Evolutionary conservation across 129 eudicot genomes (phyloP).

Genomic region (Pseudognaphalium luteoalbum): DNA sequence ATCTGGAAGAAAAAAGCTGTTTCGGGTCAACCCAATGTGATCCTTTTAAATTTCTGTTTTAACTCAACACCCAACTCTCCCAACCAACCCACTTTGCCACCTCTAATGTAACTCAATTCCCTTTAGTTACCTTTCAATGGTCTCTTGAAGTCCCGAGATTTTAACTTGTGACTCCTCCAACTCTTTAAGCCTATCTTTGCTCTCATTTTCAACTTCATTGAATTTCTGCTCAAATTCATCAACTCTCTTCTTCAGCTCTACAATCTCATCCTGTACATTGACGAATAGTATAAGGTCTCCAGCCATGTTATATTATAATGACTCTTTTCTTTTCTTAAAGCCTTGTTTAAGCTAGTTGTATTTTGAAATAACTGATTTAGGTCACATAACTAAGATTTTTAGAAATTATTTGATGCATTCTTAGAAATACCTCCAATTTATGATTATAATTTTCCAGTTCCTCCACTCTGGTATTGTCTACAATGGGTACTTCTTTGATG

Average conservation of each 20-base stretch:
- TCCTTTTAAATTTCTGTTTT: background rate
- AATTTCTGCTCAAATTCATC: constrained; percentile 66
- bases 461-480: constrained; percentile 73
- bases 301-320: background rate
- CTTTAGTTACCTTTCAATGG: constrained; percentile 64
- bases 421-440: constrained; percentile 63
- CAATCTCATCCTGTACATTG: constrained; percentile 61
- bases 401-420: background rate
- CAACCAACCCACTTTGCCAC: background rate
- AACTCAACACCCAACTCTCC: background rate
- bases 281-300: constrained; percentile 17
- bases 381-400: background rate
- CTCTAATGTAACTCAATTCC: background rate
- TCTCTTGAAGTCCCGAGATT: constrained; percentile 66
- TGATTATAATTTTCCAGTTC: constrained; percentile 62
- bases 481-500: constrained; percentile 76
- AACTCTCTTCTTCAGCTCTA: constrained; percentile 61
- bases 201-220: constrained; percentile 55
- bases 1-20: background rate
- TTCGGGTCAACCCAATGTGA: background rate
- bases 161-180: constrained; percentile 71
- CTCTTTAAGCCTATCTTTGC: constrained; percentile 56
- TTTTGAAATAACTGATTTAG: background rate
- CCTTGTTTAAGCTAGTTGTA: background rate
- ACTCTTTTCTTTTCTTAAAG: background rate